Percentiles rank a stretch among this genome's conserved stretches.
These are phyloP conservation scores for Myriosclerotinia curreyana DNA, from an alignment of 2,329 filamentous ascomycete genomes.

Conservation along the genomic window DNA sequence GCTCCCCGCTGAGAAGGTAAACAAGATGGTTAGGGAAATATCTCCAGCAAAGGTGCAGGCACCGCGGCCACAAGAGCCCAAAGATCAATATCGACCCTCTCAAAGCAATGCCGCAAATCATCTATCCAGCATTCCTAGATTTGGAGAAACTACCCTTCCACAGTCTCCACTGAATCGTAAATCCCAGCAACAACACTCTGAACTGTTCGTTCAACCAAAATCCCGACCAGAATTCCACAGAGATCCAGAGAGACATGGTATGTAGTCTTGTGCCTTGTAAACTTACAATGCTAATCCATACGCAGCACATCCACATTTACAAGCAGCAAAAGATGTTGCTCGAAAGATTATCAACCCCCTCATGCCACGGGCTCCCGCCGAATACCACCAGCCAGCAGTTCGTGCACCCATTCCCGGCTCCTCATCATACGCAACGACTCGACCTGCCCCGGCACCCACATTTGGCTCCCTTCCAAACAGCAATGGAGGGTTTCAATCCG, in stretches of 20 bases:
- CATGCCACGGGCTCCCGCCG: conserved; percentile 33
- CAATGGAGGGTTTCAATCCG: conserved; percentile 34
- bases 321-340: conserved; percentile 35
- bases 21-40: conserved; percentile 39
- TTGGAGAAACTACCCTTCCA: conserved; percentile 37
- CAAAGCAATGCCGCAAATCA: conserved; percentile 22
- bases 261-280: conserved; percentile 6
- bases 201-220: conserved; percentile 38
- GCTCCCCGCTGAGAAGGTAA: background rate
- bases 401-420: conserved; percentile 30
- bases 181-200: conserved; percentile 30
- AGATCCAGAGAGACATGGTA: conserved; percentile 32
- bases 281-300: background rate
- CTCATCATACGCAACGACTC: conserved; percentile 35
- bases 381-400: conserved; percentile 29
- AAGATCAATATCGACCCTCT: conserved; percentile 28
- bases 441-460: conserved; percentile 30
- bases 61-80: conserved; percentile 28
- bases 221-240: conserved; percentile 37
- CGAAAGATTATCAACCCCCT: conserved; percentile 34
- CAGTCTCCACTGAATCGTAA: conserved; percentile 37
- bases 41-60: conserved; percentile 35
- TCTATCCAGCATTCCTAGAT: conserved; percentile 32
- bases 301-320: conserved; percentile 35
- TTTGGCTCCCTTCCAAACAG: conserved; percentile 37